Base-by-base conservation (phyloP, 176 grass and related monocot genomes). In the Ensete ventricosum region DNA sequence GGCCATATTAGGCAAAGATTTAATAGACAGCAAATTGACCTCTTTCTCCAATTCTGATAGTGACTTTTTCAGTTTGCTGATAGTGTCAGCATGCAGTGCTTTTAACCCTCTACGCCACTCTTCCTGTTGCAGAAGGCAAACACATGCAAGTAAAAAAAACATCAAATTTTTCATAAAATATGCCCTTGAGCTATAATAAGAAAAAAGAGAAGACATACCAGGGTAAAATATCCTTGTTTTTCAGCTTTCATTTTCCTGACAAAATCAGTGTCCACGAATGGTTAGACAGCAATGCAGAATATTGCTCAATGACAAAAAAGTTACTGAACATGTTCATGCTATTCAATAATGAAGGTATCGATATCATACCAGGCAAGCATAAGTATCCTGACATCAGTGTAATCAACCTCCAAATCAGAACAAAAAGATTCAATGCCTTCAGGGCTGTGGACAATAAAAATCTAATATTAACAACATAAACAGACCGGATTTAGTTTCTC, bases 331-430 rank as follows among this genome's bases (percentile, higher is more conserved):
- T 57, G 13, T 55, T 23, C 52, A 63, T 5, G 23, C 23, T 29
- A 3, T 50, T 59, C 6, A 72, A 29, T 16, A 62, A 76, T 71
- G 77, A 81, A 22, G 19, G 67, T 11, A 73, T 68, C 22, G 52
- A 54, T 69, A 9, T 9, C 78, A 83, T 93, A 95, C 96, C 96
- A 99, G 70, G 96, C 96, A 71, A 99, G 86, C 91, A 99, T 99
- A 69, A 99, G 85, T 89, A 99, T 95, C 82, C 91, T 91, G 76
- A 95, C 88, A 86, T 99, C 96, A 3, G 96, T 99, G 86, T 91
- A 87, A 67, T 92, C 81, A 83, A 99, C 96, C 69, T 91, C 91
- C 6, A 99, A 83, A 82, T 85, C 68, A 74, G 87, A 86, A 86
- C 96, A 99, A 52, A 99, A 88, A 49, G 83, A 82, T 82, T 95